These are phyloP conservation scores for Phanerochaete sordida DNA, from an alignment of 768 basidiomycete genomes.

Conservation along the genomic window DNA sequence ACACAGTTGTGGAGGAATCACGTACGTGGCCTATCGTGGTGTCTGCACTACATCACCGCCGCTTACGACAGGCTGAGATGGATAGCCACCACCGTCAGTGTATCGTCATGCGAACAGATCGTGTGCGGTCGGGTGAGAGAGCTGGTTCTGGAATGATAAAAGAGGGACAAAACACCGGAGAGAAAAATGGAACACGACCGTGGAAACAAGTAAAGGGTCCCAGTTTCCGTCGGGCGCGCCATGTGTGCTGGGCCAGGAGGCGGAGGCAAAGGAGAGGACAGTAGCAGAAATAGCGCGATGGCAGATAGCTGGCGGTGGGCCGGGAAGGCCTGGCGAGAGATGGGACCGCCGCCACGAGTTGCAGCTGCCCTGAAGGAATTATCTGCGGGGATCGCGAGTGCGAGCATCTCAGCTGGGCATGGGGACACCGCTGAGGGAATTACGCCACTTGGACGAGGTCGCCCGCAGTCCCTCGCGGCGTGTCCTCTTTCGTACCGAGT, in stretches of 20 bases:
- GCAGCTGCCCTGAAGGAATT: neutral
- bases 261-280: neutral
- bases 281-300: slow-evolving; percentile 2
- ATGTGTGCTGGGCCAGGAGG: neutral
- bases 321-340: neutral
- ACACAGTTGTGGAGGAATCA: neutral
- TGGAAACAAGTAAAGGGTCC: neutral
- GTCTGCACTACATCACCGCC: neutral
- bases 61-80: neutral
- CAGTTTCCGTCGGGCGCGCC: neutral
- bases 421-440: slow-evolving; percentile 6
- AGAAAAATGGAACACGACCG: neutral
- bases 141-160: neutral
- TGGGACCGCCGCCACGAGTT: neutral
- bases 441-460: slow-evolving; percentile 12
- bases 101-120: neutral
- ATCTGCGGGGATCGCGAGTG: slow-evolving; percentile 1
- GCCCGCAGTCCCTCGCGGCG: neutral
- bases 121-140: neutral
- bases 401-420: neutral
- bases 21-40: neutral
- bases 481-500: slow-evolving; percentile 4
- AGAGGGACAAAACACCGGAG: neutral
- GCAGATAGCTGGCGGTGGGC: neutral
- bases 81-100: neutral